Evolutionary conservation across 352 stramenopile species (phyloP).

Genomic region (Peronospora belbahrii): DNA sequence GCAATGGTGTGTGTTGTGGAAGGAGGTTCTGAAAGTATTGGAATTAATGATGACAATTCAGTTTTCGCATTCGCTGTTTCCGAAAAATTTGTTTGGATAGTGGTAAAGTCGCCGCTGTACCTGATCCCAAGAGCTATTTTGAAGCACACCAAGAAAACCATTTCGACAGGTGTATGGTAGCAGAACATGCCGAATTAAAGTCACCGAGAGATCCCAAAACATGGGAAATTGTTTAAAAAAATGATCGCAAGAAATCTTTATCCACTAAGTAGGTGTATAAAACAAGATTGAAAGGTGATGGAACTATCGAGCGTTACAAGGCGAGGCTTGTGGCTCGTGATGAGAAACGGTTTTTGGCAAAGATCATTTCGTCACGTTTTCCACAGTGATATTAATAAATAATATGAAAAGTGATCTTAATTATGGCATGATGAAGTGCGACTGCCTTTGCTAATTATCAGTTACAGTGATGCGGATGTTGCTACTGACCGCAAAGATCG

Average conservation of each 20-base stretch:
- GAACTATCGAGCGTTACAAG: neutral
- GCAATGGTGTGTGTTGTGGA: too few relatives aligned
- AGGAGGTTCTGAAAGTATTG: too few relatives aligned
- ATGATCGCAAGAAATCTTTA: neutral
- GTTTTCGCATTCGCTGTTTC: neutral
- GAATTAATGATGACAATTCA: neutral
- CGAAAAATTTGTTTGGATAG: too few relatives aligned
- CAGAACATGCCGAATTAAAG: neutral
- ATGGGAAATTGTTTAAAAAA: neutral
- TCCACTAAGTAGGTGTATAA: neutral
- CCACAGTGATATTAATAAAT: neutral
- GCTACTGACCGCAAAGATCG: neutral
- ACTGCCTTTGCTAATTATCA: too few relatives aligned
- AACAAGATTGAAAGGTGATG: neutral
- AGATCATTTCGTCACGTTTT: neutral
- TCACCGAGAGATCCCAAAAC: neutral
- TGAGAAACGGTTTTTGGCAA: neutral
- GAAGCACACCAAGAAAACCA: too few relatives aligned
- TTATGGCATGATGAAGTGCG: too few relatives aligned
- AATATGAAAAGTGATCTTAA: too few relatives aligned
- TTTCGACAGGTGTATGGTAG: too few relatives aligned
- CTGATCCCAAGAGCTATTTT: too few relatives aligned
- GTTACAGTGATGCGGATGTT: conserved; percentile 5
- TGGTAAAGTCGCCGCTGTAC: too few relatives aligned
- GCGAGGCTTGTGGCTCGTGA: neutral